phyloP scores from a whole-genome alignment of 169 alveolate species.

The Babesia bigemina region DNA sequence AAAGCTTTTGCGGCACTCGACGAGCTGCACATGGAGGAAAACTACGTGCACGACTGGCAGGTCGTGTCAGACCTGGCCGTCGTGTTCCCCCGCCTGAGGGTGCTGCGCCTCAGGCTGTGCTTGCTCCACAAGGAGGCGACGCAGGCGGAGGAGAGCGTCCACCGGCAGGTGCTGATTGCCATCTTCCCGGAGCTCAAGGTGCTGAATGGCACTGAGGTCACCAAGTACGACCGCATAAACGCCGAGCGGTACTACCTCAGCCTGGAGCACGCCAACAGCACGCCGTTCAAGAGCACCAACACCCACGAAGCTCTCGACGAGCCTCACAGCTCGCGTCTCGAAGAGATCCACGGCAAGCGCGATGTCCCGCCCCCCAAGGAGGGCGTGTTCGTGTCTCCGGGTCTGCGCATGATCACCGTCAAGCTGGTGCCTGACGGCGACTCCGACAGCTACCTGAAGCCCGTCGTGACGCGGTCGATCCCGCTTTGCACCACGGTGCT shows the following conservation, averaged over 20 bases:
- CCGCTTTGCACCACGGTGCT: slow-evolving; percentile 37
- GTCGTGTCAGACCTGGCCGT: slow-evolving; percentile 16
- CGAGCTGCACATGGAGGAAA: slow-evolving; percentile 42
- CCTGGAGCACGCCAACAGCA: slow-evolving; percentile 6
- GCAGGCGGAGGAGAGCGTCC: slow-evolving; percentile 1
- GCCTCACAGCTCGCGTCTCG: slow-evolving; percentile 20
- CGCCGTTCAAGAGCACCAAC: neutral
- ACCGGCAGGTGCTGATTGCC: slow-evolving; percentile 44
- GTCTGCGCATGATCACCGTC: slow-evolving; percentile 11
- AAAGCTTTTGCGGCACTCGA: slow-evolving; percentile 17
- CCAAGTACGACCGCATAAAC: slow-evolving; percentile 46
- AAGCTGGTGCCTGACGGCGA: slow-evolving; percentile 62
- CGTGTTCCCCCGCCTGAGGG: slow-evolving; percentile 27
- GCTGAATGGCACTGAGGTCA: slow-evolving; percentile 50
- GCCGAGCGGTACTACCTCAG: slow-evolving; percentile 59
- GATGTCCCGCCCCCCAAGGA: neutral
- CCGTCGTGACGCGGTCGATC: slow-evolving; percentile 14
- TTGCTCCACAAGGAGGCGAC: neutral
- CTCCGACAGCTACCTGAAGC: slow-evolving; percentile 37
- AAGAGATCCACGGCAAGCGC: slow-evolving; percentile 30
- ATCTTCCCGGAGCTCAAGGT: slow-evolving; percentile 49
- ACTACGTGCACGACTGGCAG: slow-evolving; percentile 51
- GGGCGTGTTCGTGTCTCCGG: neutral
- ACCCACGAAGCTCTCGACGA: neutral
- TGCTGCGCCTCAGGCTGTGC: slow-evolving; percentile 12